Evolutionary conservation across 495 filamentous ascomycete genomes (phyloP).

Genomic region (Xylaria nigripes): DNA sequence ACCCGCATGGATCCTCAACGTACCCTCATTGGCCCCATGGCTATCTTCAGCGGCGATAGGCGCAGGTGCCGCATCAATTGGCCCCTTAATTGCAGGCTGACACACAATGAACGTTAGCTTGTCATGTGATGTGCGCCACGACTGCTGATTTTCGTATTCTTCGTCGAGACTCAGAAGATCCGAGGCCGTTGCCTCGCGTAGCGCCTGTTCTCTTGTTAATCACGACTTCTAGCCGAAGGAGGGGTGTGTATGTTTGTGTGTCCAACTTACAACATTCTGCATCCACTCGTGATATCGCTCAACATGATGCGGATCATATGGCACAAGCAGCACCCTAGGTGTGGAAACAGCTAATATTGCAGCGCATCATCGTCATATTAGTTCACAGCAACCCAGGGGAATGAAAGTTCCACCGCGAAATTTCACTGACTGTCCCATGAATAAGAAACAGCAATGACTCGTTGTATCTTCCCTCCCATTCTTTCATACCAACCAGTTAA

Average conservation of each 20-base stretch:
- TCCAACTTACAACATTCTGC: slow-evolving; percentile 60
- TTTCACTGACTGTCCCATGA: too few species aligned
- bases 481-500: too few species aligned
- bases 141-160: slow-evolving; percentile 78
- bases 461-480: background rate
- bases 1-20: slow-evolving; percentile 18
- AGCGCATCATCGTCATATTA: background rate
- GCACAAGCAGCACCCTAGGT: slow-evolving; percentile 61
- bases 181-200: slow-evolving; percentile 76
- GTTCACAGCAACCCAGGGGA: background rate
- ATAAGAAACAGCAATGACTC: background rate
- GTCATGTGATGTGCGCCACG: slow-evolving; percentile 68
- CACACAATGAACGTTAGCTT: slow-evolving; percentile 70
- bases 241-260: background rate
- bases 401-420: too few species aligned
- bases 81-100: slow-evolving; percentile 23
- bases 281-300: slow-evolving; percentile 82
- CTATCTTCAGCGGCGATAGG: background rate
- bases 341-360: slow-evolving; percentile 54
- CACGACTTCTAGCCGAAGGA: too few species aligned
- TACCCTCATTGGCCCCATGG: background rate
- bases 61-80: too few species aligned
- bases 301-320: slow-evolving; percentile 77
- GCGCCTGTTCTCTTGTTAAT: too few species aligned
- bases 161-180: slow-evolving; percentile 68